These are phyloP conservation scores for Begonia masoniana DNA, from an alignment of 306 rosid genomes.

Conservation along the genomic window DNA sequence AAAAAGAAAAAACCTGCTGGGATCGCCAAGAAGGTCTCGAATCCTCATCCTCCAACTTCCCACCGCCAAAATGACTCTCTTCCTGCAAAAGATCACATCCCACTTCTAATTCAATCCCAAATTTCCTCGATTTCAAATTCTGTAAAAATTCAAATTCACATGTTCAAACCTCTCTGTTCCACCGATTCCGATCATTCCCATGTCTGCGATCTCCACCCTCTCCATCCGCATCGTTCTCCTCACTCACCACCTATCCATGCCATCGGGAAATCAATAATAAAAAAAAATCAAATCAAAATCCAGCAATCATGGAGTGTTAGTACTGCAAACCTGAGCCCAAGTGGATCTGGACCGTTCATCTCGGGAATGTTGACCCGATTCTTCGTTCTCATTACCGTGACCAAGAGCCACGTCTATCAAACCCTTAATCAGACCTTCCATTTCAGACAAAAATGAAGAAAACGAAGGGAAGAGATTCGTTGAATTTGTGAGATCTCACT, in stretches of 20 bases:
- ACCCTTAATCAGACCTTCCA: constrained; percentile 82
- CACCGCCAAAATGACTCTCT: constrained; percentile 16
- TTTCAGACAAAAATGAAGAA: constrained; percentile 2
- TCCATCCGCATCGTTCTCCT: constrained; percentile 33
- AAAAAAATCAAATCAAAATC: neutral
- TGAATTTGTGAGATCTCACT: neutral
- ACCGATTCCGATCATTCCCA: constrained; percentile 10
- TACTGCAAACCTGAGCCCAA: constrained; percentile 41
- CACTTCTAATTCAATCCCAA: neutral
- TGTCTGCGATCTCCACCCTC: constrained; percentile 20
- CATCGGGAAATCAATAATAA: neutral
- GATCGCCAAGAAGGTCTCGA: constrained; percentile 29
- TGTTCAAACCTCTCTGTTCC: constrained; percentile 23
- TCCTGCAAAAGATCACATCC: constrained; percentile 22
- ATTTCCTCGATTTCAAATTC: neutral
- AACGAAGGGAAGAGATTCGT: neutral
- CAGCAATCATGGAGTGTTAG: neutral
- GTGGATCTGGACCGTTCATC: constrained; percentile 63
- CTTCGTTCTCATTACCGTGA: constrained; percentile 12
- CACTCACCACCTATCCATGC: constrained; percentile 45
- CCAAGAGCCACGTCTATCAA: constrained; percentile 39
- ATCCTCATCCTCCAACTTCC: constrained; percentile 24
- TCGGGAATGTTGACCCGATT: constrained; percentile 16
- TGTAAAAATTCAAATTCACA: neutral
- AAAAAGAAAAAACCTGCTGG: constrained; percentile 25